Percentiles rank a stretch among this genome's conserved stretches.
Conservation (phyloP, 176 grass and related monocot species). For the Calamus simplicifolius region DNA sequence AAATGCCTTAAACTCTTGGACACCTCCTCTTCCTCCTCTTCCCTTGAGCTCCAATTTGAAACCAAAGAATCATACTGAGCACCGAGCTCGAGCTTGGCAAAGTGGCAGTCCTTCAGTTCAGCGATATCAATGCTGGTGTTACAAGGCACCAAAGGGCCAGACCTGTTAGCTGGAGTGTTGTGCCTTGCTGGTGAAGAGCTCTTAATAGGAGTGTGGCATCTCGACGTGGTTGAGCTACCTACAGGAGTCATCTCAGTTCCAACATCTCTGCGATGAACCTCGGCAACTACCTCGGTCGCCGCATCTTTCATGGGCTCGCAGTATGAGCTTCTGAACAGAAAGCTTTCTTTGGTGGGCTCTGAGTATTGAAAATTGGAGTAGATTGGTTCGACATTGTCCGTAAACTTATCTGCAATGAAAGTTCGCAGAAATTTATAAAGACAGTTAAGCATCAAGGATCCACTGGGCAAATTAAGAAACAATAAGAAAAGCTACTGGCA, state of each 20-base stretch:
- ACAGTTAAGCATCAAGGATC: too few relatives aligned
- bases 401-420: slow-evolving; percentile 72
- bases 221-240: slow-evolving; percentile 44
- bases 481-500: too few relatives aligned
- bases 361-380: slow-evolving; percentile 9
- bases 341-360: slow-evolving; percentile 57
- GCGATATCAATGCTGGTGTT: slow-evolving; percentile 39
- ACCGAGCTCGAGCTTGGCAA: slow-evolving; percentile 78
- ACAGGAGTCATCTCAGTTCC: slow-evolving; percentile 73
- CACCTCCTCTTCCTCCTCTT: slow-evolving; percentile 93
- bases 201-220: slow-evolving; percentile 64
- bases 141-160: slow-evolving; percentile 63
- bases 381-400: slow-evolving; percentile 46
- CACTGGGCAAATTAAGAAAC: background rate
- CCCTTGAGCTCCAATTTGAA: slow-evolving; percentile 78
- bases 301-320: slow-evolving; percentile 20
- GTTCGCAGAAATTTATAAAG: too few relatives aligned
- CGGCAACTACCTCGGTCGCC: background rate
- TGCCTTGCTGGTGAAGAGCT: slow-evolving; percentile 74
- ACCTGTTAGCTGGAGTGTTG: slow-evolving; percentile 78
- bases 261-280: slow-evolving; percentile 31
- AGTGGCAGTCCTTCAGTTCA: slow-evolving; percentile 58
- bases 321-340: slow-evolving; percentile 58
- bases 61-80: slow-evolving; percentile 57
- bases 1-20: slow-evolving; percentile 90